Evolutionary conservation across 805 yeast genomes (phyloP).

Genomic region (Starmerella bombi): DNA sequence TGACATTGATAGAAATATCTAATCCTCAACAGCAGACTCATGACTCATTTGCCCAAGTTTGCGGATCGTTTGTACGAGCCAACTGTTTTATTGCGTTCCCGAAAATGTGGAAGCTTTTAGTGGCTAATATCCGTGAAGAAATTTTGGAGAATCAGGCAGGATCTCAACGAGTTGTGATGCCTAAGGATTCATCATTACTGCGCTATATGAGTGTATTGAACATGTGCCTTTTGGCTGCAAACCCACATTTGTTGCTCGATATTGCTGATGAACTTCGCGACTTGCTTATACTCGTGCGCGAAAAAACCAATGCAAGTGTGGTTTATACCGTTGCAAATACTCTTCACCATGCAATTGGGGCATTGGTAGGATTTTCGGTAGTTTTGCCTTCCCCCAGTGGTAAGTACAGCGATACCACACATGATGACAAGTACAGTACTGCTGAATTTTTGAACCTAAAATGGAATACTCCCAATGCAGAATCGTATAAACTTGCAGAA

Average conservation of each 20-base stretch:
- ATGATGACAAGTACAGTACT: slow-evolving; percentile 7
- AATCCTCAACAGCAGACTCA: slow-evolving; percentile 43
- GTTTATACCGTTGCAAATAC: slow-evolving; percentile 49
- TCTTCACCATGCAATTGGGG: slow-evolving; percentile 51
- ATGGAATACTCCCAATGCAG: slow-evolving; percentile 61
- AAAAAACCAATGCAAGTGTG: slow-evolving; percentile 48
- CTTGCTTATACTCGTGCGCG: slow-evolving; percentile 34
- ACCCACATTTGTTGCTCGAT: slow-evolving; percentile 33
- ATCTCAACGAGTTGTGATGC: slow-evolving; percentile 45
- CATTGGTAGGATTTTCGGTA: slow-evolving; percentile 33
- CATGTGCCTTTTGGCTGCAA: slow-evolving; percentile 59
- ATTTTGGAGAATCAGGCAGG: slow-evolving; percentile 74
- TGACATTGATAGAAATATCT: slow-evolving; percentile 39
- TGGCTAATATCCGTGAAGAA: slow-evolving; percentile 47
- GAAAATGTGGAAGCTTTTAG: slow-evolving; percentile 34
- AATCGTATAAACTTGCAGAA: slow-evolving; percentile 48
- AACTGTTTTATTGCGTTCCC: slow-evolving; percentile 40
- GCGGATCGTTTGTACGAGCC: slow-evolving; percentile 58
- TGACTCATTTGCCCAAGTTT: slow-evolving; percentile 54
- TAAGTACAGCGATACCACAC: slow-evolving; percentile 26
- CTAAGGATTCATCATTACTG: slow-evolving; percentile 64
- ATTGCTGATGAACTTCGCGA: slow-evolving; percentile 36
- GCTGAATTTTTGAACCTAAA: slow-evolving; percentile 33
- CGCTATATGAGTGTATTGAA: slow-evolving; percentile 59
- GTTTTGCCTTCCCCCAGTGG: slow-evolving; percentile 22